Evolutionary conservation across 2,329 filamentous ascomycete genomes (phyloP), one percentile per base, ranked within the genome.

Genomic region (Sclerotiophoma versabilis): DNA sequence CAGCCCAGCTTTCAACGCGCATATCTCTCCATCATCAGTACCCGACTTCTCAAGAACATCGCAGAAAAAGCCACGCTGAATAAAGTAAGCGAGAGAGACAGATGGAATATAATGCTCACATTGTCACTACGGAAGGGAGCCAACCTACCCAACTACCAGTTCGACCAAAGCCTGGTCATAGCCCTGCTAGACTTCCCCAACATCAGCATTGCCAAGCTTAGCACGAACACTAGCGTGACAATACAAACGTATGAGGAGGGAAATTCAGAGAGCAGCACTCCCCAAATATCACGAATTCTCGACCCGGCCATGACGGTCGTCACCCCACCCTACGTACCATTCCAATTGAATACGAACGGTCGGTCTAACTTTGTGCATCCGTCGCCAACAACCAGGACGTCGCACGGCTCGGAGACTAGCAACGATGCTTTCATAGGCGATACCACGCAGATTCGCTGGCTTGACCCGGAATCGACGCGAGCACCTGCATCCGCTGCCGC

Each of bases 391-490:
- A 11, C 44, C 2, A 29, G 15, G 3, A 26, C 23, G 10, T 19
- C 48, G 12, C 23, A 34, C 2, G 15, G 29, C 34, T 23, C 43
- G 26, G 6, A 42, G 2, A 20, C 27, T 3, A 34, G 32, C 17
- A 49, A 57, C 2, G 65, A 65, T 12, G 65, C 59, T 32, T 60
- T 66, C 27, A 29, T 71, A 1, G 58, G 64, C 15, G 46, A 57
- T 4, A 73, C 69, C 2, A 73, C 70, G 1, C 55, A 64, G 3
- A 54, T 74, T 5, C 59, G 67, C 15, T 73, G 69, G 66, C 51
- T 20, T 0, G 39, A 59, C n/a, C 57, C 63, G 2, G 63, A 63
- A 5, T 37, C 48, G 0, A 33, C 22, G 12, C 38, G 53, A 5
- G 54, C 55, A 8, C 54, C 55, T 7, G 49, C 25, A 19, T 25